Evolutionary conservation across 768 basidiomycete species (phyloP).

Genomic region (Tulasnella calospora): DNA sequence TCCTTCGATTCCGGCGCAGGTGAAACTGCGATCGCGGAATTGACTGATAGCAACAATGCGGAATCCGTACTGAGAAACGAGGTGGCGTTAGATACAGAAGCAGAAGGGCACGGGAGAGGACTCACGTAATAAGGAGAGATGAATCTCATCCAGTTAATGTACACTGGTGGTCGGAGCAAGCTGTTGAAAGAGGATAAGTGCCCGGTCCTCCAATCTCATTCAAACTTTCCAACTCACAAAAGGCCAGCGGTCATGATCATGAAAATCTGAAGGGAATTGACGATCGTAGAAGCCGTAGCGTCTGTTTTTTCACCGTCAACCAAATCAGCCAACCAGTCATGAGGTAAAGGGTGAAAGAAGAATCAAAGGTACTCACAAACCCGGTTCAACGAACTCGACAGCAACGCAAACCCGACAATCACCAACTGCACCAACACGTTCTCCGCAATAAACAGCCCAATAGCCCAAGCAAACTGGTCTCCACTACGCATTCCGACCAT

Average conservation of each 20-base stretch:
- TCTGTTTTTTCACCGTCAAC: not conserved
- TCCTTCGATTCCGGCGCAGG: constrained; percentile 35
- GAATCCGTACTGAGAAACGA: constrained; percentile 35
- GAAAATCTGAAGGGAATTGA: constrained; percentile 33
- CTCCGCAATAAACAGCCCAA: constrained; percentile 39
- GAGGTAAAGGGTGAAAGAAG: not conserved
- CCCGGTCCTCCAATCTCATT: not conserved
- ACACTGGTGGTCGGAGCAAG: constrained; percentile 32
- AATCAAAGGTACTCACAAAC: constrained; percentile 28
- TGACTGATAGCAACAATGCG: constrained; percentile 39
- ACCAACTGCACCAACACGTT: constrained; percentile 33
- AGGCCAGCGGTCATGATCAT: constrained; percentile 33
- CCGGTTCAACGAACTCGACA: constrained; percentile 35
- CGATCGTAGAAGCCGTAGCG: constrained; percentile 37
- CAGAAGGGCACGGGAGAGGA: not conserved
- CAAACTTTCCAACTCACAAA: constrained; percentile 23
- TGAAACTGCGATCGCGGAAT: constrained; percentile 38
- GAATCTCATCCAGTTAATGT: constrained; percentile 42
- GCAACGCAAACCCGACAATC: constrained; percentile 33
- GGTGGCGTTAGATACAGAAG: not conserved
- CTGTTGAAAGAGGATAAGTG: constrained; percentile 9
- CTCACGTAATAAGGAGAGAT: constrained; percentile 39
- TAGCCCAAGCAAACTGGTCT: constrained; percentile 36
- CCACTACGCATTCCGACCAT: constrained; percentile 38
- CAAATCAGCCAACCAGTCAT: not conserved